Evolutionary conservation across 768 basidiomycete species (phyloP), one percentile per base, ranked within the genome.

Genomic region (Naganishia vishniacii): DNA sequence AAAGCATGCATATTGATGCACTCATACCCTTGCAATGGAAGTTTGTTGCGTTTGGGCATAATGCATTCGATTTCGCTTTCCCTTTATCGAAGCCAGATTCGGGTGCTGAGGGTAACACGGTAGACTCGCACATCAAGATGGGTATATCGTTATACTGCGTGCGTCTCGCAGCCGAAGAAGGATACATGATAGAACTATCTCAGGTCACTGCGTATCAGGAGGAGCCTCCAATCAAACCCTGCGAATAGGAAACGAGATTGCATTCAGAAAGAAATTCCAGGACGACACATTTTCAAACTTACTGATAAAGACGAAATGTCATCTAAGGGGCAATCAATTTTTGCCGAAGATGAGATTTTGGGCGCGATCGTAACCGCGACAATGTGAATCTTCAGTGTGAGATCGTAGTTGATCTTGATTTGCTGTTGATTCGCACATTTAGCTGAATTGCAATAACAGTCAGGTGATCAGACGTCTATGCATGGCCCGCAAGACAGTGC

Each of bases 351-450:
- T 31, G 68, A 74, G 56, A 73, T 69, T 1, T 70, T 73, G 0
- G 74, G 74, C 20, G 62, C 62, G 18, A 77, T 65, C 0, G 67
- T 68, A 9, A 77, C 47, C 23, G 73, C 72, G 16, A 74, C 64
- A 26, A 76, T 68, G 66, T 71, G 68, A 23, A 77, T 67, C 51
- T 72, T 70, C 20, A 77, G 66, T n/a, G 70, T 63, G 13, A 77
- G 61, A n/a, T 71, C 68, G 42, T 77, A 77, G 44, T 77, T 69
- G 48, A 77, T 67, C 20, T 73, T 77, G 65, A 77, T 75, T 37
- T 75, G 45, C 1, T 67, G 46, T 2, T 16, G 44, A 37, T 69
- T 68, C 41, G 72, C 69, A 64, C 75, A 77, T 72, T 75, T 75
- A 31, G 48, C 75, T 77, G 61, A 0, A 0, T 31, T 53, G 44